Percentiles rank a stretch among this genome's conserved stretches.
Evolutionary conservation across 192 early-diverging fungal genomes (phyloP).

Genomic region (Backusella parvicylindrica): DNA sequence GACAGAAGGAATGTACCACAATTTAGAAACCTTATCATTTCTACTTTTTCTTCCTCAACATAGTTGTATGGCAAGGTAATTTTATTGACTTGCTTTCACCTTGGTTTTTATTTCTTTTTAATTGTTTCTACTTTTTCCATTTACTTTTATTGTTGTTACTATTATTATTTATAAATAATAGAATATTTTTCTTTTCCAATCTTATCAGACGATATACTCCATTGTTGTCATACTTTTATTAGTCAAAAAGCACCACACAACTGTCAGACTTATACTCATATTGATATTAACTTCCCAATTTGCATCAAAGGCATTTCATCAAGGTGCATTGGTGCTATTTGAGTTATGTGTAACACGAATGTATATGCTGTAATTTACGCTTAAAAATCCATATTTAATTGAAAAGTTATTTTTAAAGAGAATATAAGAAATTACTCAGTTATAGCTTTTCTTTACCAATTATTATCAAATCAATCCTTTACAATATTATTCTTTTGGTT

Average conservation of each 20-base stretch:
- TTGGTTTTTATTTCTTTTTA: background rate
- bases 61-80: background rate
- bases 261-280: background rate
- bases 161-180: background rate
- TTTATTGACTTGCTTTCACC: background rate
- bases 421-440: no score
- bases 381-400: no score
- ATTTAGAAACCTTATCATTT: background rate
- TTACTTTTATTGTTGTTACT: background rate
- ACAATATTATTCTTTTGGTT: background rate
- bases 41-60: background rate
- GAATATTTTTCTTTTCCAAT: background rate
- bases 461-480: background rate
- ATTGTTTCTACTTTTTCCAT: background rate
- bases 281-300: background rate
- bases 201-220: background rate
- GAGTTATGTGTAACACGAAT: background rate
- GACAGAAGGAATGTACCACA: background rate
- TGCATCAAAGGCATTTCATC: background rate
- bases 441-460: no score
- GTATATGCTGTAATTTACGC: no score
- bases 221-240: background rate
- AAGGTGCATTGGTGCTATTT: background rate
- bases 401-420: no score
- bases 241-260: background rate